Base-by-base conservation (phyloP, 2,329 filamentous ascomycete species). In the Thielaviopsis euricoi region DNA sequence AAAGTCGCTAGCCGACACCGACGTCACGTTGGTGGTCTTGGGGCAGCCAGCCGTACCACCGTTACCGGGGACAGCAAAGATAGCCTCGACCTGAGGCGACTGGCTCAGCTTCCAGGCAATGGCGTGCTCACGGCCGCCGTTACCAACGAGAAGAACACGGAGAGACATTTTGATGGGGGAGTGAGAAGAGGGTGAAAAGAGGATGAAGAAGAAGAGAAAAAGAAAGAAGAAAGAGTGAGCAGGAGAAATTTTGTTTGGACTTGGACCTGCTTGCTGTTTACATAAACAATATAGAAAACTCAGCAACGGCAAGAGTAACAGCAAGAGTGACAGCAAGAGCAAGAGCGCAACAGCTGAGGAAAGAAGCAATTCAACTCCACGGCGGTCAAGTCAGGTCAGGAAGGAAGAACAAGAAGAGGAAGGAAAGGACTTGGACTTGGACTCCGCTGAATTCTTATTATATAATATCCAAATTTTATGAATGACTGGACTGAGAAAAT, bases 71-170 rank as follows among this genome's bases (percentile, higher is more conserved):
- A 82, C 79, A 50, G 74, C 79, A 64, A 79, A 75, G 67, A 97
- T 91, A 64, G 82, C 78, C 65, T 88, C 82, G 61, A 95, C 87
- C 52, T 78, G 77, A 49, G 83, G 76, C 17, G 89, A 95, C 70
- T 95, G 86, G 67, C 84, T 82, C 62, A 97, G 76, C 73, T 94
- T 96, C 90, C 90, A 97, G 49, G 90, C 89, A 62, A 96, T 79
- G 52, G 90, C 88, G 72, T 97, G 89, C 73, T 98, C 93, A 66
- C 93, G 84, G 65, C 91, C 93, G 64, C 93, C 93, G 68, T 91
- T 95, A 66, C 93, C 91, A 63, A 97, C 83, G 62, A 97, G 82
- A 62, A 97, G 83, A 64, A 96, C 78, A 64, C 83, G 80, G 33
- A 62, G 56, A 51, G 59, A 61, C 59, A 61, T 61, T 43, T 51